Base-by-base conservation (phyloP, 495 filamentous ascomycete genomes). In the Thozetella sp. region DNA sequence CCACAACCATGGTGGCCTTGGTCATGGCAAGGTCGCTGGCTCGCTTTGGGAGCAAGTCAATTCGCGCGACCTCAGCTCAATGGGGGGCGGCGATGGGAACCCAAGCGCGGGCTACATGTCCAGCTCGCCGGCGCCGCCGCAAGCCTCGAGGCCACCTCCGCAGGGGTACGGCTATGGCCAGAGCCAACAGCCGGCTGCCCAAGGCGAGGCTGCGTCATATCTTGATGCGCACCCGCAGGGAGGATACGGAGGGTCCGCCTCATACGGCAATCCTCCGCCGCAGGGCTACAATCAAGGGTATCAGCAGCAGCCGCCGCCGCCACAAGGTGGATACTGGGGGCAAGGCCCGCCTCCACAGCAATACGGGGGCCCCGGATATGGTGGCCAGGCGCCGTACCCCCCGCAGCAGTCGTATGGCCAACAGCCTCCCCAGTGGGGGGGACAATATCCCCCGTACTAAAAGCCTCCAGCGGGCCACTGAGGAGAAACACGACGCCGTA, bases 21-120 rank as follows among this genome's bases (percentile, higher is more conserved):
- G 83, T 2, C 81, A 85, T 63, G 80, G 80, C 2, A 79, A 74
- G 52, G 77, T 79, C 0, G 67, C 72, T 0, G 77, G 76, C 0
- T 82, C 78, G 0, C 73, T 85, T 2, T 85, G 83, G 83, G 67
- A 70, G n/a, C 74, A 84, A 54, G 74, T 83, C 37, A 71, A 72
- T 40, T 73, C 69, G 30, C 67, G 78, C 58, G 76, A 80, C 56
- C 57, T 79, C 2, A 63, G 67, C 46, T 69, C 71, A 17, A 73
- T 79, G 72, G 62, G 54, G 24, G 58, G 63, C 20, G 54, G 37
- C 46, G 58, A 60, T 30, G 57, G 55, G n/a, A 56, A 51, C 50
- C 54, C 43, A 9, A 34, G 66, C 37, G 61, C 51, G 6, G 55
- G 64, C 12, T 65, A 67, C 19, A 43, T 51, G 0, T 57, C 60